These are phyloP conservation scores for Raphanus sativus DNA, from an alignment of 345 rosid genomes.

Conservation along the genomic window DNA sequence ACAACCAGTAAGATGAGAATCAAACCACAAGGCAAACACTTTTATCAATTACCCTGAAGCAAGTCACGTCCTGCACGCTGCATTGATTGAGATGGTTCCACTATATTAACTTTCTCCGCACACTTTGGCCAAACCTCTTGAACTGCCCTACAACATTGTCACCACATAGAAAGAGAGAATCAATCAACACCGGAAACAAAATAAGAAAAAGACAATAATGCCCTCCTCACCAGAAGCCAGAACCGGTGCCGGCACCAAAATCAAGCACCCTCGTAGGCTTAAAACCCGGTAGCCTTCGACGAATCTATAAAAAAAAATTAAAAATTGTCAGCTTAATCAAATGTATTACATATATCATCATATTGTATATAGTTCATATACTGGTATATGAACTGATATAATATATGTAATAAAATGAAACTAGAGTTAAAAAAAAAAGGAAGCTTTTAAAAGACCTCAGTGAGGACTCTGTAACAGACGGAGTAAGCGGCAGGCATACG, in stretches of 20 bases:
- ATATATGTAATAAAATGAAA: too few relatives aligned
- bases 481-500: constrained; percentile 97
- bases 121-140: constrained; percentile 90
- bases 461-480: constrained; percentile 73
- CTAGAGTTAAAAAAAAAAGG: background rate
- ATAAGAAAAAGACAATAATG: background rate
- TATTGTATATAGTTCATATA: too few relatives aligned
- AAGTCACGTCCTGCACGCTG: constrained; percentile 88
- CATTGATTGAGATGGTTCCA: constrained; percentile 97
- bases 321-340: background rate
- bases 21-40: background rate
- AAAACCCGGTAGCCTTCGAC: constrained; percentile 71
- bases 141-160: constrained; percentile 59
- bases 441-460: constrained; percentile 40
- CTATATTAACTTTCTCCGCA: constrained; percentile 62
- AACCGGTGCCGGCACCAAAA: constrained; percentile 97
- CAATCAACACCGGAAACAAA: background rate
- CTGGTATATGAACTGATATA: too few relatives aligned
- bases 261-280: constrained; percentile 69
- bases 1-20: constrained; percentile 1
- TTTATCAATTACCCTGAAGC: constrained; percentile 37
- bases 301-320: constrained; percentile 51
- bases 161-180: constrained; percentile 2
- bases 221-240: constrained; percentile 85
- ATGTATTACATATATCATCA: too few relatives aligned